Conservation (phyloP, 2,329 filamentous ascomycete genomes). For the Penicillium sp. region DNA sequence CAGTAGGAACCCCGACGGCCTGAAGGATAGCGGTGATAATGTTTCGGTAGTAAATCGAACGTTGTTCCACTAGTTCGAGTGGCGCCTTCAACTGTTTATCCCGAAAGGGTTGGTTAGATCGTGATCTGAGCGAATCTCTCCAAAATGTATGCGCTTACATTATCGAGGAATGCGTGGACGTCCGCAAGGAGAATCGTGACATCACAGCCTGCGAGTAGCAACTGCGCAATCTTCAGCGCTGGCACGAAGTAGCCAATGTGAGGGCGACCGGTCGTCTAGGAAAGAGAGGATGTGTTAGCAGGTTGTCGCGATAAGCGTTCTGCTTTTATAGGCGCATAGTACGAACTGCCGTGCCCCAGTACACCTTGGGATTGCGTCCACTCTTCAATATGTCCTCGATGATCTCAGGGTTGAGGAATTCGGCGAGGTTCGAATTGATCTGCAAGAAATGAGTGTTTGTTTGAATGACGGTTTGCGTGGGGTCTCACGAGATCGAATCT, state of each 20-base stretch:
- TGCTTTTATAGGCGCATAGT: too few relatives aligned
- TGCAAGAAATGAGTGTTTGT: background rate
- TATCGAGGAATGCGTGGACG: constrained; percentile 57
- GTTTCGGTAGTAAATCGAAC: constrained; percentile 79
- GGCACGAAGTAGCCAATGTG: constrained; percentile 52
- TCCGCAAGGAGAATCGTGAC: constrained; percentile 71
- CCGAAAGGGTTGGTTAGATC: background rate
- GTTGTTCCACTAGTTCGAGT: constrained; percentile 77
- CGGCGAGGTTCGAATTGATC: constrained; percentile 76
- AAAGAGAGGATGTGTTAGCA: background rate
- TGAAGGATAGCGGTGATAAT: constrained; percentile 72
- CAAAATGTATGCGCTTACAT: background rate
- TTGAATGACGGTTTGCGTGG: too few relatives aligned
- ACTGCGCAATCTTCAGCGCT: constrained; percentile 83
- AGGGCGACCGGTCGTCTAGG: constrained; percentile 61
- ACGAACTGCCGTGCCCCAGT: constrained; percentile 40
- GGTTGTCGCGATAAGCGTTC: background rate
- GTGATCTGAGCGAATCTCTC: too few relatives aligned
- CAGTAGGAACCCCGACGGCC: constrained; percentile 73
- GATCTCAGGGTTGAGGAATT: constrained; percentile 70
- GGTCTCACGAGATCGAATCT: background rate
- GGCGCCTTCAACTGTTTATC: constrained; percentile 63
- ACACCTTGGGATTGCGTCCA: constrained; percentile 31
- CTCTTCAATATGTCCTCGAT: constrained; percentile 32
- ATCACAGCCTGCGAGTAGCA: constrained; percentile 79